Conservation (phyloP, 768 basidiomycete species). For the Asterophora lycoperdoides region DNA sequence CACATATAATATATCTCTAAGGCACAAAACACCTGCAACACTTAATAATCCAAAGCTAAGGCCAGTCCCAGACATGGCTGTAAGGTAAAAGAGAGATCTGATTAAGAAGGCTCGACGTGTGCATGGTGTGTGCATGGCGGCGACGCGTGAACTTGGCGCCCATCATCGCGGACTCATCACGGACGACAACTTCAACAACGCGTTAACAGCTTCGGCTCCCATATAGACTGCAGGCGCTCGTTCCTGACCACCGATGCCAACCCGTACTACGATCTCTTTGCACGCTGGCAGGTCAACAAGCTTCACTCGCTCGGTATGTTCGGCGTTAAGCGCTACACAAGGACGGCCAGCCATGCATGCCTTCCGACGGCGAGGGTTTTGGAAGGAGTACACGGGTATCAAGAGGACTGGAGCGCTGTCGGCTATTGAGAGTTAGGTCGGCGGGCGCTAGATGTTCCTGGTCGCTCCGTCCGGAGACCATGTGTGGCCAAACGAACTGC, state of each 20-base stretch:
- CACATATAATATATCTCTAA: too few relatives aligned
- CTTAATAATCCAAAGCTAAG: too few relatives aligned
- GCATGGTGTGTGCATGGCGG: too few relatives aligned
- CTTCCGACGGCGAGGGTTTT: constrained; percentile 88
- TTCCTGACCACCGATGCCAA: constrained; percentile 95
- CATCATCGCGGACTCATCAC: too few relatives aligned
- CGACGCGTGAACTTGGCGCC: too few relatives aligned
- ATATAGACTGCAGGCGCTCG: constrained; percentile 94
- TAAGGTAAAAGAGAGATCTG: too few relatives aligned
- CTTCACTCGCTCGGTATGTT: constrained; percentile 83
- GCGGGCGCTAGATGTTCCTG: constrained; percentile 79
- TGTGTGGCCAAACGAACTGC: constrained; percentile 99
- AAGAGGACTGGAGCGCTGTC: constrained; percentile 82
- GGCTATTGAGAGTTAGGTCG: constrained; percentile 59
- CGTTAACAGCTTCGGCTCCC: constrained; percentile 82
- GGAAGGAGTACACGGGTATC: constrained; percentile 90
- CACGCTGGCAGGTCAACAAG: constrained; percentile 98
- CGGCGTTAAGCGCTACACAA: constrained; percentile 98
- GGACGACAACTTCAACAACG: too few relatives aligned
- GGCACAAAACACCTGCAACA: too few relatives aligned
- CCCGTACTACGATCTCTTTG: constrained; percentile 95
- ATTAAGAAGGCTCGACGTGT: too few relatives aligned
- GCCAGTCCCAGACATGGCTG: too few relatives aligned
- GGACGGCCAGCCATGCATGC: constrained; percentile 99
- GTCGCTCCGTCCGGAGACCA: constrained; percentile 97